A percentile compares a stretch with the other conserved stretches of the same genome.
Evolutionary conservation across 2,329 filamentous ascomycete genomes (phyloP).

Genomic region (Clarireedia paspali): DNA sequence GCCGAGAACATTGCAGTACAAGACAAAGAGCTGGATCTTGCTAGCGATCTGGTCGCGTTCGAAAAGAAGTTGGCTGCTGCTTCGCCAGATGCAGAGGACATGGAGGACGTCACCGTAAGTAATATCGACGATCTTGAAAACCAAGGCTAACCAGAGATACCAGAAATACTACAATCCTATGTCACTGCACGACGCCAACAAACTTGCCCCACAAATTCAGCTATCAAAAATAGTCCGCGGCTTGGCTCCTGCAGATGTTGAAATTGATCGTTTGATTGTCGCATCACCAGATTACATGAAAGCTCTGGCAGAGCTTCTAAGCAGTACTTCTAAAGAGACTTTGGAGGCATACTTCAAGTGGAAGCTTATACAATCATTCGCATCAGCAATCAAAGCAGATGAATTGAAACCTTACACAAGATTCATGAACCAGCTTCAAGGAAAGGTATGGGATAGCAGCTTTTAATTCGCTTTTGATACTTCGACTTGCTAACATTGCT

Average conservation of each 20-base stretch:
- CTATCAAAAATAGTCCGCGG: conserved; percentile 43
- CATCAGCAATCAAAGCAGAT: conserved; percentile 47
- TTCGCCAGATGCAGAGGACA: conserved; percentile 49
- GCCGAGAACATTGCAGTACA: conserved; percentile 11
- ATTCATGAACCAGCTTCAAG: conserved; percentile 53
- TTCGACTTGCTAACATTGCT: conserved; percentile 8
- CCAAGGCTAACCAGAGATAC: conserved; percentile 11
- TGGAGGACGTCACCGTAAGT: conserved; percentile 49
- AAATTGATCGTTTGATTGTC: conserved; percentile 47
- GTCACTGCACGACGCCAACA: conserved; percentile 45
- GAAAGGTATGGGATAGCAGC: conserved; percentile 34
- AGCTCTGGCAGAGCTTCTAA: conserved; percentile 47
- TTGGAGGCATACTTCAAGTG: conserved; percentile 57
- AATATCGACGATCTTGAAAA: neutral
- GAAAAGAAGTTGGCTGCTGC: conserved; percentile 54
- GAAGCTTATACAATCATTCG: conserved; percentile 51
- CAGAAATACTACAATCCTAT: conserved; percentile 59
- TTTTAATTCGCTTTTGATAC: neutral
- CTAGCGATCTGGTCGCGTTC: conserved; percentile 43
- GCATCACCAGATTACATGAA: conserved; percentile 53
- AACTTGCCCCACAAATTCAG: conserved; percentile 48
- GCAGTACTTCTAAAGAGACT: conserved; percentile 44
- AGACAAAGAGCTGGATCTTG: conserved; percentile 13
- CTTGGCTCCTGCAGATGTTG: conserved; percentile 44
- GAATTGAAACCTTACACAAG: conserved; percentile 50